phyloP scores from a whole-genome alignment of 2,329 filamentous ascomycete species.

The Monilinia laxa region DNA sequence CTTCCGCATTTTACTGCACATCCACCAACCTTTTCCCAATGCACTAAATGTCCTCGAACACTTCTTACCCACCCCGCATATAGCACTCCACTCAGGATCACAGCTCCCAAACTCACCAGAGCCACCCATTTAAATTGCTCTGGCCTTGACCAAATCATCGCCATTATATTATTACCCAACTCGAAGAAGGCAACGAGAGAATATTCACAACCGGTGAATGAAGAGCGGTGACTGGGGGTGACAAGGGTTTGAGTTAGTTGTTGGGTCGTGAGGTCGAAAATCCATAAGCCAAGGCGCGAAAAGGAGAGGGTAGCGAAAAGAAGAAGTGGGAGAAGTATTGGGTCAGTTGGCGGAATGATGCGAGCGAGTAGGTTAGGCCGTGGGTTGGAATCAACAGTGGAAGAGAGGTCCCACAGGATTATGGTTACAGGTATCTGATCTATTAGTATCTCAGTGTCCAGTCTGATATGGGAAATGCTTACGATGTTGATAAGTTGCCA shows the following conservation, averaged over 20 bases:
- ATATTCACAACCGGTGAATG: slow-evolving; percentile 47
- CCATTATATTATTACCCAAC: slow-evolving; percentile 42
- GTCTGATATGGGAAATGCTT: slow-evolving; percentile 19
- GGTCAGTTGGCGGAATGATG: slow-evolving; percentile 37
- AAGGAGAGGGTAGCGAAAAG: slow-evolving; percentile 45
- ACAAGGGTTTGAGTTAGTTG: slow-evolving; percentile 47
- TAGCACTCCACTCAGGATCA: slow-evolving; percentile 39
- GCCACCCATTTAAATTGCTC: slow-evolving; percentile 46
- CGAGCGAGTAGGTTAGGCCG: slow-evolving; percentile 24
- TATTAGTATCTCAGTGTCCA: neutral
- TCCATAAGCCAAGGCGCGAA: slow-evolving; percentile 47
- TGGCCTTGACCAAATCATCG: slow-evolving; percentile 42
- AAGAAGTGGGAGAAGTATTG: slow-evolving; percentile 32
- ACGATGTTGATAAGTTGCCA: slow-evolving; percentile 46
- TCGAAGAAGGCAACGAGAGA: slow-evolving; percentile 45
- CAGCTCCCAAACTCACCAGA: slow-evolving; percentile 41
- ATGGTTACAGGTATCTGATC: slow-evolving; percentile 42
- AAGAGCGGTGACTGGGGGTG: slow-evolving; percentile 40
- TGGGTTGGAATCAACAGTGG: slow-evolving; percentile 25
- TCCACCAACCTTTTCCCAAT: slow-evolving; percentile 42
- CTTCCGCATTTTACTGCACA: slow-evolving; percentile 26
- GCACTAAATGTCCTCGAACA: slow-evolving; percentile 45
- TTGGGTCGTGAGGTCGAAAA: slow-evolving; percentile 47
- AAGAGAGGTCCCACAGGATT: slow-evolving; percentile 40
- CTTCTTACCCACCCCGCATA: slow-evolving; percentile 45